Conservation (phyloP, 2,329 filamentous ascomycete genomes). For the Raffaelea arxii region DNA sequence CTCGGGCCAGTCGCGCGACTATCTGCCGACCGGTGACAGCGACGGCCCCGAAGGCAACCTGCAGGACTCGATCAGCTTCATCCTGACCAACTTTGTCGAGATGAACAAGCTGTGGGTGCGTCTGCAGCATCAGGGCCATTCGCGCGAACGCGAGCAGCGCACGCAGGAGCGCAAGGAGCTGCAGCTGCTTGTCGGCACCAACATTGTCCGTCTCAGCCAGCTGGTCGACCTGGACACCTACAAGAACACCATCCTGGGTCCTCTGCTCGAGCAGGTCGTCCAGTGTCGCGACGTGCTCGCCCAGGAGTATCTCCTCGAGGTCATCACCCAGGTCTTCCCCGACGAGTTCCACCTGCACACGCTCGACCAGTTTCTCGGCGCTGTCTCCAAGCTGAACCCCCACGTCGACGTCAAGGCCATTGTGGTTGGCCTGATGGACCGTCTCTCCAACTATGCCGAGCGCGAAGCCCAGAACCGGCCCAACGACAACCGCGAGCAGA, state of each 20-base stretch:
- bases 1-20: slow-evolving; percentile 86
- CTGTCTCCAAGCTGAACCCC: slow-evolving; percentile 85
- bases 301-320: slow-evolving; percentile 94
- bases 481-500: slow-evolving; percentile 60
- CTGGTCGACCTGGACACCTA: slow-evolving; percentile 92
- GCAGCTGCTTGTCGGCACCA: slow-evolving; percentile 91
- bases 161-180: slow-evolving; percentile 93
- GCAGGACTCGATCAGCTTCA: slow-evolving; percentile 95
- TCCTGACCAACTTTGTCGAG: slow-evolving; percentile 97
- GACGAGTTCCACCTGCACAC: slow-evolving; percentile 98
- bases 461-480: slow-evolving; percentile 67
- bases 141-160: slow-evolving; percentile 82
- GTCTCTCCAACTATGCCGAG: slow-evolving; percentile 88
- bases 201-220: slow-evolving; percentile 89
- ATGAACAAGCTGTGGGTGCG: slow-evolving; percentile 99
- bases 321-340: slow-evolving; percentile 97
- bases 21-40: slow-evolving; percentile 68
- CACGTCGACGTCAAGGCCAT: slow-evolving; percentile 98
- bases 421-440: slow-evolving; percentile 95
- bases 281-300: slow-evolving; percentile 95
- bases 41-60: slow-evolving; percentile 93
- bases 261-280: slow-evolving; percentile 90
- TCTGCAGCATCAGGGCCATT: slow-evolving; percentile 94
- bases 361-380: slow-evolving; percentile 86
- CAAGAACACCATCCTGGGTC: slow-evolving; percentile 79